Base-by-base conservation (phyloP, 768 basidiomycete species). In the Rhizopogon vulgaris region DNA sequence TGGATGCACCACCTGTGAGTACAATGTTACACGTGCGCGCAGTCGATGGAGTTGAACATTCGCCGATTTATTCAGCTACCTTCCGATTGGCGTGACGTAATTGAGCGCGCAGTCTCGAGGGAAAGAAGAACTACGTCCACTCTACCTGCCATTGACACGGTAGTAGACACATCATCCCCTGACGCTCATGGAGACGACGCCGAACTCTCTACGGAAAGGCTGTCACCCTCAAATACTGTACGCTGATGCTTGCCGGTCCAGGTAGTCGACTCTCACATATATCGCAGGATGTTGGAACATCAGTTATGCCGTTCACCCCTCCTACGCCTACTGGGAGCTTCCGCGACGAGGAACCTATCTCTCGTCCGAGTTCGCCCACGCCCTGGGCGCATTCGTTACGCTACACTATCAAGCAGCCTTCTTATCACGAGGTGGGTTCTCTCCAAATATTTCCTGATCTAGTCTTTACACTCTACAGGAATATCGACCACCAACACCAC, bases 401-500 rank as follows among this genome's bases (percentile, higher is more conserved):
- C 3, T 45, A 41, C 41, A 54, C 42, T 15, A 42, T 14, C 22
- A 32, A 30, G 32, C 45, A 22, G 22, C 45, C 45, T 18, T 34
- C 32, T 46, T 46, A 46, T 40, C 67, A 62, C 48, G 54, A 49
- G 6, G 69, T 69, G 53, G 54, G 67, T 53, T 45, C 41, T 25
- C 10, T 34, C 10, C 22, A 10, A 22, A 15, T 46, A 34, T 34
- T 24, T 34, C 45, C 45, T 18, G 45, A 46, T 34, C 34, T 30
- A 34, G 32, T 15, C 45, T 55, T 48, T 51, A 41, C 38, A 30
- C 38, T 59, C 14, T 45, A 4, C 50, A 80, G 80, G 64, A 71
- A 32, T 82, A 79, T 61, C 74, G 80, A n/a, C 79, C 80, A 40
- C 80, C 80, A 4, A 82, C 80, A 1, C 80, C 80, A 3, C 80